Evolutionary conservation across 2,329 filamentous ascomycete genomes (phyloP).

Genomic region (Colletotrichum orbiculare): DNA sequence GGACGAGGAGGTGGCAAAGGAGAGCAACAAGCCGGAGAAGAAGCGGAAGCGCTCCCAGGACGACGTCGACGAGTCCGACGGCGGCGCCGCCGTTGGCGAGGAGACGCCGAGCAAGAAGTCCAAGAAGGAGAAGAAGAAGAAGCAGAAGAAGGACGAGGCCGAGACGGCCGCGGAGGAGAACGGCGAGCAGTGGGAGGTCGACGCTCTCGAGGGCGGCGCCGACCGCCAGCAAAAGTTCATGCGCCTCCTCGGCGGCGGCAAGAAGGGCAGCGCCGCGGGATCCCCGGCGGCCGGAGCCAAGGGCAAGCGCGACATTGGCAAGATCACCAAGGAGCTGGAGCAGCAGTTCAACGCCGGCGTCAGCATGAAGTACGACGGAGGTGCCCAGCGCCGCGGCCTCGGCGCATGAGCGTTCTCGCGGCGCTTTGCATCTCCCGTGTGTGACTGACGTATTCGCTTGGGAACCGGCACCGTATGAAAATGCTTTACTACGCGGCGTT

Average conservation of each 20-base stretch:
- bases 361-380: slow-evolving; percentile 64
- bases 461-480: no score
- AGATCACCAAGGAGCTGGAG: slow-evolving; percentile 64
- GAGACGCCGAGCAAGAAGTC: slow-evolving; percentile 43
- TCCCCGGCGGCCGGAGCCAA: slow-evolving; percentile 35
- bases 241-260: slow-evolving; percentile 65
- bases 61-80: slow-evolving; percentile 35
- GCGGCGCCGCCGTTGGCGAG: slow-evolving; percentile 31
- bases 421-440: no score
- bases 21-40: slow-evolving; percentile 42
- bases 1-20: slow-evolving; percentile 31
- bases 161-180: slow-evolving; percentile 36
- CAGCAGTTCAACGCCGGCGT: slow-evolving; percentile 68
- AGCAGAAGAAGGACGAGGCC: slow-evolving; percentile 40
- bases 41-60: slow-evolving; percentile 40
- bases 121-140: slow-evolving; percentile 42
- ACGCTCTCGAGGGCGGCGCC: slow-evolving; percentile 60
- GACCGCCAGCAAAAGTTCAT: slow-evolving; percentile 67
- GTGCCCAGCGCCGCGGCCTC: slow-evolving; percentile 62
- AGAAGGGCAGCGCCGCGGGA: slow-evolving; percentile 47
- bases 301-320: slow-evolving; percentile 44
- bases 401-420: slow-evolving; percentile 52
- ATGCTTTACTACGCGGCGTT: slow-evolving; percentile 12
- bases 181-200: slow-evolving; percentile 64
- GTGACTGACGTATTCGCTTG: no score